A percentile compares a stretch with the other conserved stretches of the same genome.
These are phyloP conservation scores for Cytospora chrysosperma DNA, from an alignment of 2,329 filamentous ascomycete species.

Conservation along the genomic window DNA sequence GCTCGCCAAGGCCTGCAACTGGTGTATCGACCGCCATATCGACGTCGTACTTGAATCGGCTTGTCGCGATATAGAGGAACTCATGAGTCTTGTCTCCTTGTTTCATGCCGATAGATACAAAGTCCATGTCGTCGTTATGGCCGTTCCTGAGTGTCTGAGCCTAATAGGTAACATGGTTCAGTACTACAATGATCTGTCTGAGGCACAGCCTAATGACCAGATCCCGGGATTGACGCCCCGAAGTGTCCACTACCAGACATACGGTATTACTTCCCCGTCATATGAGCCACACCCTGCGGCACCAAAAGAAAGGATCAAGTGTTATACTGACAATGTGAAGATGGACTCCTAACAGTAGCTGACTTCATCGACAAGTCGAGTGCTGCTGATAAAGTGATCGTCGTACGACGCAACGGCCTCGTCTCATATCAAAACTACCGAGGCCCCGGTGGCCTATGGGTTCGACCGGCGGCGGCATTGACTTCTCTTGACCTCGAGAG, in stretches of 20 bases:
- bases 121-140: slow-evolving; percentile 42
- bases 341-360: slow-evolving; percentile 39
- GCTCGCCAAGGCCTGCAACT: slow-evolving; percentile 41
- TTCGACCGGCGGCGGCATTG: slow-evolving; percentile 12
- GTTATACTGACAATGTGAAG: neutral
- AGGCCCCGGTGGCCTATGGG: neutral
- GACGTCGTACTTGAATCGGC: slow-evolving; percentile 46
- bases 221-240: slow-evolving; percentile 43
- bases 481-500: slow-evolving; percentile 26
- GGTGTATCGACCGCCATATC: slow-evolving; percentile 33
- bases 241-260: slow-evolving; percentile 47
- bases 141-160: slow-evolving; percentile 42
- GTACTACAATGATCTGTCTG: slow-evolving; percentile 38
- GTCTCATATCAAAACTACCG: slow-evolving; percentile 33
- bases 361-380: slow-evolving; percentile 36
- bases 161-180: slow-evolving; percentile 43
- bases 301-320: too few relatives aligned
- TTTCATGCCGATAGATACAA: slow-evolving; percentile 38
- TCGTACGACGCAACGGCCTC: slow-evolving; percentile 39
- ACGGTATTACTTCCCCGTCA: slow-evolving; percentile 20
- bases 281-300: neutral
- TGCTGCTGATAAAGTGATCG: slow-evolving; percentile 37
- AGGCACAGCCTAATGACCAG: slow-evolving; percentile 36
- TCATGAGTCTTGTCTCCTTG: slow-evolving; percentile 35
- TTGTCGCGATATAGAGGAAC: slow-evolving; percentile 44